Conservation (phyloP, 2,329 filamentous ascomycete genomes). For the Paracamarosporium sp. region DNA sequence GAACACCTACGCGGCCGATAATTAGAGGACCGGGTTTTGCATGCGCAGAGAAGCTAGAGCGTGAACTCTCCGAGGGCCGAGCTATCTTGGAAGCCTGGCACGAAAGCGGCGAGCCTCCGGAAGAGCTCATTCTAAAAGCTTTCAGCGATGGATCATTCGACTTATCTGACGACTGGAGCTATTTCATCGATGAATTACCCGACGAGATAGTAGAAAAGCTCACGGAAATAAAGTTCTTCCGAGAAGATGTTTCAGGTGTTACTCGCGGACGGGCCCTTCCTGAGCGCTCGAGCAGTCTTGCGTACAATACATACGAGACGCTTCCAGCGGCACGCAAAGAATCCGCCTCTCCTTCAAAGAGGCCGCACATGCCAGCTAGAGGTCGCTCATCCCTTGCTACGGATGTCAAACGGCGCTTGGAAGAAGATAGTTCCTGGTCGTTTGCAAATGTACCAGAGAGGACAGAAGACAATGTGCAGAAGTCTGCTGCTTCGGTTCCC, state of each 20-base stretch:
- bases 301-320: slow-evolving; percentile 6
- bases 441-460: slow-evolving; percentile 31
- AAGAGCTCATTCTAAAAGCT: slow-evolving; percentile 17
- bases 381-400: slow-evolving; percentile 55
- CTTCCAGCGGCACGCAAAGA: slow-evolving; percentile 8
- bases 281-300: slow-evolving; percentile 22
- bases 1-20: slow-evolving; percentile 6
- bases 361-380: slow-evolving; percentile 56
- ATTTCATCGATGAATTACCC: not conserved
- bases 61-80: slow-evolving; percentile 10
- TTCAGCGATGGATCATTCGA: not conserved
- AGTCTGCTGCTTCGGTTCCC: slow-evolving; percentile 16
- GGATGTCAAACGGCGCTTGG: slow-evolving; percentile 55
- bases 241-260: slow-evolving; percentile 9
- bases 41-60: slow-evolving; percentile 20
- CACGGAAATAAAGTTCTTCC: not conserved
- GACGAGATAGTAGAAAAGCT: not conserved
- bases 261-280: slow-evolving; percentile 15
- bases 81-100: slow-evolving; percentile 20
- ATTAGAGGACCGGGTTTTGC: slow-evolving; percentile 20
- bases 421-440: slow-evolving; percentile 49
- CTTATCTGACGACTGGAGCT: not conserved
- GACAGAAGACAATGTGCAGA: slow-evolving; percentile 5
- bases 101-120: slow-evolving; percentile 25
- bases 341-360: slow-evolving; percentile 23